phyloP scores from a whole-genome alignment of 495 filamentous ascomycete genomes.

The Letharia lupina region DNA sequence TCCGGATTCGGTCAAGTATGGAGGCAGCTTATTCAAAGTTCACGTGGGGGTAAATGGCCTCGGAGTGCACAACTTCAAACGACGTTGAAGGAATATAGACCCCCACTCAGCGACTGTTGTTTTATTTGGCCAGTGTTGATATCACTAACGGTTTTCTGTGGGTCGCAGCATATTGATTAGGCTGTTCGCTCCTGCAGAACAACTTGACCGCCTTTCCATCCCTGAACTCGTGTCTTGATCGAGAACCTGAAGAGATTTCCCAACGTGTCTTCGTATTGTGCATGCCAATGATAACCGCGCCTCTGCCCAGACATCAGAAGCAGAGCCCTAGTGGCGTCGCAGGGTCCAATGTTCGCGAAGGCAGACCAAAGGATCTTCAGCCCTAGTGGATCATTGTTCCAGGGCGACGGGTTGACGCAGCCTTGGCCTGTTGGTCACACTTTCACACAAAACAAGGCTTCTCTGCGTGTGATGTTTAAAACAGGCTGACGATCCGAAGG shows the following conservation, averaged over 20 bases:
- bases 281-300: neutral
- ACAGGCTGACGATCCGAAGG: neutral
- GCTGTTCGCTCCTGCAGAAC: neutral
- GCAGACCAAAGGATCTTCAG: neutral
- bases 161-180: neutral
- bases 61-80: conserved; percentile 47
- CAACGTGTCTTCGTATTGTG: neutral
- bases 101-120: neutral
- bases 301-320: neutral
- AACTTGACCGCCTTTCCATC: conserved; percentile 1
- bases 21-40: conserved; percentile 58
- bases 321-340: neutral
- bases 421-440: neutral
- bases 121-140: neutral
- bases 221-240: neutral
- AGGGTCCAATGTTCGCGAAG: neutral
- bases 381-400: neutral
- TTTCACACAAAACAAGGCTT: neutral
- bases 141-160: neutral
- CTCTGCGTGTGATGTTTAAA: neutral
- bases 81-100: neutral
- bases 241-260: neutral
- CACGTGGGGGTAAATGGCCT: conserved; percentile 58
- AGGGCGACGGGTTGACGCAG: neutral
- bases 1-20: conserved; percentile 50